Conservation (phyloP, 1,139 yeast species). For the Yamadazyma blattariae region DNA sequence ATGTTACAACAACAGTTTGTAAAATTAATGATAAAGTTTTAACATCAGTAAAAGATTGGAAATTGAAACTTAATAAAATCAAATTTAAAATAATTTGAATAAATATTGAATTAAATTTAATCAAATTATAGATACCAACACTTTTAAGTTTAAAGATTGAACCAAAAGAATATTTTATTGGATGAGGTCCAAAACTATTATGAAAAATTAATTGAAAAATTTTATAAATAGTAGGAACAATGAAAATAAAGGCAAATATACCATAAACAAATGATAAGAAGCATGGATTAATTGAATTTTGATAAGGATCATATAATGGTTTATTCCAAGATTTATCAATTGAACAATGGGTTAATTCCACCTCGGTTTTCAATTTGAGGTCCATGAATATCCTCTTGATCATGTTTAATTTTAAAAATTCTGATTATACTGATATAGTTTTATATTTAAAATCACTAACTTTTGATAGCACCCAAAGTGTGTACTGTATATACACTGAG, state of each 20-base stretch:
- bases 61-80: slow-evolving; percentile 17
- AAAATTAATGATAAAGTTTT: slow-evolving; percentile 9
- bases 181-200: slow-evolving; percentile 26
- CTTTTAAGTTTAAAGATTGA: slow-evolving; percentile 22
- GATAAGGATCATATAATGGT: slow-evolving; percentile 22
- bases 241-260: slow-evolving; percentile 3
- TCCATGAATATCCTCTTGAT: too few species aligned
- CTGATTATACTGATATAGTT: too few species aligned
- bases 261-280: slow-evolving; percentile 24
- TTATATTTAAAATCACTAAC: too few species aligned
- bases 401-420: too few species aligned
- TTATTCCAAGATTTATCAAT: slow-evolving; percentile 11
- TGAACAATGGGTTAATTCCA: slow-evolving; percentile 4
- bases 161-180: slow-evolving; percentile 30
- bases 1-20: slow-evolving; percentile 13
- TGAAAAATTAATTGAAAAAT: slow-evolving; percentile 14
- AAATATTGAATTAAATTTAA: slow-evolving; percentile 22
- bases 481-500: too few species aligned
- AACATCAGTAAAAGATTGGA: slow-evolving; percentile 6
- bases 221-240: slow-evolving; percentile 16
- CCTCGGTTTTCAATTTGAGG: too few species aligned
- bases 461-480: too few species aligned
- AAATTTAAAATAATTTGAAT: slow-evolving; percentile 20
- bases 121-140: slow-evolving; percentile 25
- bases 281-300: slow-evolving; percentile 32